These are phyloP conservation scores for Entoloma clypeatum DNA, from an alignment of 1,284 basidiomycete species.

Conservation along the genomic window DNA sequence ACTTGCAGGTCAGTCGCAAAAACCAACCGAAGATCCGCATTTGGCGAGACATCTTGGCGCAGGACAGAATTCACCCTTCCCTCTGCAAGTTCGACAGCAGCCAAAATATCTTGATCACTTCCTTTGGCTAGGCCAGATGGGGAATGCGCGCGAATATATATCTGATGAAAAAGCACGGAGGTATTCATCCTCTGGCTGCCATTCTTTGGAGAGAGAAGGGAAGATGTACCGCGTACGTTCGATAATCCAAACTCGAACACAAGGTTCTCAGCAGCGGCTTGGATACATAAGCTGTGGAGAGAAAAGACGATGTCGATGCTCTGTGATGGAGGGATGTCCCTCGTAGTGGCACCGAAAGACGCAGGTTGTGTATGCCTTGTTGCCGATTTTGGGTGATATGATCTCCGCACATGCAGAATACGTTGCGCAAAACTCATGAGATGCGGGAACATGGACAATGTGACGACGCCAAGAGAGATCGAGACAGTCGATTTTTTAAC, in stretches of 20 bases:
- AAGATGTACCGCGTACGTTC: conserved; percentile 38
- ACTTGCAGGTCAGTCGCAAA: conserved; percentile 46
- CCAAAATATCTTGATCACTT: conserved; percentile 52
- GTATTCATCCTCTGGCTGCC: conserved; percentile 43
- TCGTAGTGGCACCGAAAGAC: neutral
- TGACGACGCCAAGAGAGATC: conserved; percentile 41
- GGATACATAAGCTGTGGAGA: conserved; percentile 43
- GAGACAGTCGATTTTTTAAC: conserved; percentile 37
- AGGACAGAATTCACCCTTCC: conserved; percentile 44
- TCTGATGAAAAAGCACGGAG: conserved; percentile 43
- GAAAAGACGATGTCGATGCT: conserved; percentile 31
- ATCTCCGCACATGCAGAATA: conserved; percentile 47
- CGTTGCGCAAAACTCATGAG: conserved; percentile 61
- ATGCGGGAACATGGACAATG: conserved; percentile 53
- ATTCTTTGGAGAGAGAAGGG: conserved; percentile 21
- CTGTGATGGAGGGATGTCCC: conserved; percentile 16
- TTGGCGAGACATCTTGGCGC: conserved; percentile 41
- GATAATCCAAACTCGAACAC: conserved; percentile 44
- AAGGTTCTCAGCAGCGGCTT: conserved; percentile 47
- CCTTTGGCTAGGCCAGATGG: conserved; percentile 34
- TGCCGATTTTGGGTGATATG: conserved; percentile 13
- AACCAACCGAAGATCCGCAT: conserved; percentile 39
- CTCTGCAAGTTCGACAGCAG: conserved; percentile 47
- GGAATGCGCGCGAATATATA: conserved; percentile 58
- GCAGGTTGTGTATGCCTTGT: conserved; percentile 1